Evolutionary conservation across 257 asterid species (phyloP), one percentile per base, ranked within the genome.

Genomic region (Ilex aquifolium): DNA sequence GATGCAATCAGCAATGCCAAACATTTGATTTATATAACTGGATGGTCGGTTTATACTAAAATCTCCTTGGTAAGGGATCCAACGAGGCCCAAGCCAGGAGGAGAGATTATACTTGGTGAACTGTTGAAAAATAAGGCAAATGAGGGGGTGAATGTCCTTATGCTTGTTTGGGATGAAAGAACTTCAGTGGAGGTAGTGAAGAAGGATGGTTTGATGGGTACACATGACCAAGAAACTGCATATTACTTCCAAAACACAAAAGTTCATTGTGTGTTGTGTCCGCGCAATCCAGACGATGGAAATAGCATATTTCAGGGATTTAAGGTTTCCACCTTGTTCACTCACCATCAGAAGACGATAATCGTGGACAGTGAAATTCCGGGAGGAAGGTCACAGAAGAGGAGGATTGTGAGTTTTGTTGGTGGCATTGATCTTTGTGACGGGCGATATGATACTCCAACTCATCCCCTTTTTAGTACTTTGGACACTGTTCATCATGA

Each of bases 361-460:
- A 67, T 92, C 6, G 91, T 85, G 16, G 99, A 93, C 52, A 42
- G 70, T 17, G 90, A 76, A 56, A 16, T 64, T 39, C 66, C 60
- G 60, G 65, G 56, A 4, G 31, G 9, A 21, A 21, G 27, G 27
- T 29, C 77, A 0, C 57, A 44, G 5, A 85, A 65, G 79, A 77
- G 97, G 42, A 76, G 75, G 62, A 77, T 93, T 12, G 74, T 85
- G 10, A 79, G 96, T 62, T 93, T 87, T 51, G 65, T 93, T 2
- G 99, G 99, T 1, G 99, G 97, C 2, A 87, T 93, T n/a, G 99
- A 93, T 60, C 86, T 93, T 1, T 93, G 99, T 54, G 87, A 90
- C 50, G 99, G 99, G 0, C 74, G 99, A 48, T 93, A 85, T 8
- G 97, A 93, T 53, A 82, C 88, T 0, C 61, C 77, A 12, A 46